Conservation (phyloP, 2,329 filamentous ascomycete genomes). For the Alternaria atra region DNA sequence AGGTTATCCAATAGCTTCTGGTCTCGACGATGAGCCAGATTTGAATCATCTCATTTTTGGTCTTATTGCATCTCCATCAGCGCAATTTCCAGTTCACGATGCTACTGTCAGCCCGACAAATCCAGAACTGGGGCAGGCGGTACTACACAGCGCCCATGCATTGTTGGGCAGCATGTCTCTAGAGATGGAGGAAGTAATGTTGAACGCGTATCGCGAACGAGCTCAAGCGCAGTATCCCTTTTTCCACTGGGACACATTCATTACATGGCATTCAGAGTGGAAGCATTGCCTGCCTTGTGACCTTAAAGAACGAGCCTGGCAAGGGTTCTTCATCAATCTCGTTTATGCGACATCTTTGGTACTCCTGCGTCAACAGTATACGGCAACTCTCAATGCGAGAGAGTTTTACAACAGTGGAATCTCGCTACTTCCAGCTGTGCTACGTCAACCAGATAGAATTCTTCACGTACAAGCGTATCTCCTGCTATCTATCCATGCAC, state of each 20-base stretch:
- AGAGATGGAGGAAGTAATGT: constrained; percentile 16
- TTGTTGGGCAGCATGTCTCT: constrained; percentile 15
- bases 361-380: constrained; percentile 17
- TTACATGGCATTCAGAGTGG: constrained; percentile 24
- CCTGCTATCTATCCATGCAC: constrained; percentile 26
- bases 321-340: constrained; percentile 31
- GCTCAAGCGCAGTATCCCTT: constrained; percentile 31
- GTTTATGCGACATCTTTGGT: constrained; percentile 27
- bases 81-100: neutral
- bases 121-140: neutral
- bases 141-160: constrained; percentile 10
- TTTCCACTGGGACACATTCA: constrained; percentile 28
- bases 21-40: constrained; percentile 12
- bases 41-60: constrained; percentile 26
- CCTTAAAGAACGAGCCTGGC: constrained; percentile 18
- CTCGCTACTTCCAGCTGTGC: constrained; percentile 22
- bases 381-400: constrained; percentile 14
- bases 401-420: constrained; percentile 24
- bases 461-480: constrained; percentile 31
- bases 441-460: constrained; percentile 21
- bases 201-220: constrained; percentile 30
- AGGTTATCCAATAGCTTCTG: constrained; percentile 8
- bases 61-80: constrained; percentile 23
- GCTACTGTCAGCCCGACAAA: neutral
- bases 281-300: constrained; percentile 15